Evolutionary conservation across 164 flowering plant species (phyloP), one percentile per base, ranked within the genome.

Genomic region (Macadamia tetraphylla): DNA sequence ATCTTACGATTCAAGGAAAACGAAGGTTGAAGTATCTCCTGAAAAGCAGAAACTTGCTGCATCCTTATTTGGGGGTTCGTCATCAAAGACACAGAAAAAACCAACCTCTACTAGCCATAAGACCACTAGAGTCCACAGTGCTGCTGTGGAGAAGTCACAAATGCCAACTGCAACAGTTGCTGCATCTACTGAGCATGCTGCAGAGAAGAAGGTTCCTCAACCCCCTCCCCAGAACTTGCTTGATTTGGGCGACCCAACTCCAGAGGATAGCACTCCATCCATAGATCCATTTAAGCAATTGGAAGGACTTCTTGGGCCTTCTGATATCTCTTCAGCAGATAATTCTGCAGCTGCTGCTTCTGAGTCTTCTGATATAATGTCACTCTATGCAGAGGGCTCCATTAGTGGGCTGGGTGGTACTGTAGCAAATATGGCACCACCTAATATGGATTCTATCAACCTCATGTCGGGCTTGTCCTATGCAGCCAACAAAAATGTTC

Each of bases 1-100:
- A 12, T 53, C 84, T 12, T 80, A 82, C 64, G 84, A 81, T 71
- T 84, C 88, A 40, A 85, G 73, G 72, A 88, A 65, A 75, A 70
- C 80, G 7, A 85, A 81, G 62, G 75, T 68, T 70, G 98, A 90
- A 76, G 80, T 92, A 63, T 40, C 79, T 67, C 80, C 94, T 8
- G 97, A 95, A 71, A 95, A 89, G 80, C 94, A 95, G 78, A 95
- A 78, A 73, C 92, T 95, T 69, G 99, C 98, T 53, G 99, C 96
- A 67, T 92, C 99, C 29, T 70, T 95, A n/a, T 95, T 95, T 78
- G 99, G 99, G 53, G 90, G 91, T 13, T 61, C 72, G 4, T 52
- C 86, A 35, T 81, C 93, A 17, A 88, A 81, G 75, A 52, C 82
- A 42, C 92, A 87, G 49, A 88, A 78, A 73, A 87, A 62, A 70